Evolutionary conservation across 257 asterid genomes (phyloP), one percentile per base, ranked within the genome.

Genomic region (Rhazya stricta): DNA sequence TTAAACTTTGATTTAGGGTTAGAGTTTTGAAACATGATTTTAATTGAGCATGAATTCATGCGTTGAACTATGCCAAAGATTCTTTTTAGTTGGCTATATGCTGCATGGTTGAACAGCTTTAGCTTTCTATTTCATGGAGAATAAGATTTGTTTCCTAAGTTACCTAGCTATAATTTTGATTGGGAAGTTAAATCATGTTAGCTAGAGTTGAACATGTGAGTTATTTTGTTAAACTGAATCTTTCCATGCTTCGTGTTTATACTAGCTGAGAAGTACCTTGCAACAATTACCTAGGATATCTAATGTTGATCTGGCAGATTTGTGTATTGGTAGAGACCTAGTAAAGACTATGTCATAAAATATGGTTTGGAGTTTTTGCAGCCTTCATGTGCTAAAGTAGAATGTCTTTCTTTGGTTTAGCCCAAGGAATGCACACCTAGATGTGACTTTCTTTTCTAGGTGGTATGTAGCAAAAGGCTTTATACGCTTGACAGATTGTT

Each of bases 1-100:
- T 65, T 65, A 42, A 65, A 36, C 46, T 19, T 65, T 65, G 69
- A 19, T 65, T 65, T 65, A 65, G 69, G 69, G 69, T 65, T 65
- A 34, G 69, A 65, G 46, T 65, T 65, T 36, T 19, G 16, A 2
- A 7, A 65, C 12, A 65, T 36, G 45, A 18, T 65, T 36, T 19
- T 46, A n/a, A 65, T 36, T 36, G 29, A 4, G 29, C 46, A 36
- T 29, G 30, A 36, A 65, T 65, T 65, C 69, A 37, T 36, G 69
- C 21, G 12, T 65, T 62, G 68, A 34, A 36, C 23, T 36, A n/a
- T 36, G 8, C 43, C 4, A 34, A 13, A 34, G 41, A 34, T 63
- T 15, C 25, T 63, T 18, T 19, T 18, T 19, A 5, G 68, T 32
- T 62, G 10, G 3, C 16, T 5, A 62, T 32, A 15, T 32, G 42